Evolutionary conservation across 2,329 filamentous ascomycete genomes (phyloP), one percentile per base, ranked within the genome.

Genomic region (Hypoxylon sp.): DNA sequence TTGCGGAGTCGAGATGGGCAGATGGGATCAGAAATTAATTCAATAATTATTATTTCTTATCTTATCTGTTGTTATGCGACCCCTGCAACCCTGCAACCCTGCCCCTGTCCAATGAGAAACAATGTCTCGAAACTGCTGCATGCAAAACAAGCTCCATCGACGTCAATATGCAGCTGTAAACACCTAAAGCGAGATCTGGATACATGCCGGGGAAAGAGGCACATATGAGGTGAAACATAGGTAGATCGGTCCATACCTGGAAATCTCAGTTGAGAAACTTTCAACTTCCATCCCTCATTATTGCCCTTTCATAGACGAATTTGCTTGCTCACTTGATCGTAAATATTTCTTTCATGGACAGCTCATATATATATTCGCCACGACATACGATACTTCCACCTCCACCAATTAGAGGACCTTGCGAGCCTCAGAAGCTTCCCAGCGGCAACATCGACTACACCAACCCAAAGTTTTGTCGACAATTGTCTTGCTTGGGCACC

Each of bases 11-110:
- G 11, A n/a, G n/a, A n/a, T n/a, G n/a, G n/a, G n/a, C n/a, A n/a
- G n/a, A n/a, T 27, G 17, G 20, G 8, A 29, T 17, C 31, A n/a
- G n/a, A n/a, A n/a, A n/a, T n/a, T n/a, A n/a, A n/a, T n/a, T n/a
- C n/a, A n/a, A n/a, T n/a, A n/a, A n/a, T n/a, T n/a, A 36, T 41
- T 35, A 7, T 16, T 15, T 15, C 46, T 57, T 57, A 57, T 55
- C 54, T 57, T 54, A 57, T 57, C 50, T 43, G 11, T 26, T n/a
- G n/a, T n/a, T n/a, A n/a, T n/a, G n/a, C n/a, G n/a, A 32, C 37
- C 17, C 34, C 45, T 30, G 34, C 36, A 44, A 23, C 41, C 16
- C 31, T 15, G 8, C 7, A 6, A n/a, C n/a, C 6, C 16, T 4
- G 9, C 13, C 29, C 44, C 29, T 17, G 27, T 35, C 23, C 40